These are phyloP conservation scores for Besnoitia besnoiti DNA, from an alignment of 169 alveolate genomes.

Conservation along the genomic window DNA sequence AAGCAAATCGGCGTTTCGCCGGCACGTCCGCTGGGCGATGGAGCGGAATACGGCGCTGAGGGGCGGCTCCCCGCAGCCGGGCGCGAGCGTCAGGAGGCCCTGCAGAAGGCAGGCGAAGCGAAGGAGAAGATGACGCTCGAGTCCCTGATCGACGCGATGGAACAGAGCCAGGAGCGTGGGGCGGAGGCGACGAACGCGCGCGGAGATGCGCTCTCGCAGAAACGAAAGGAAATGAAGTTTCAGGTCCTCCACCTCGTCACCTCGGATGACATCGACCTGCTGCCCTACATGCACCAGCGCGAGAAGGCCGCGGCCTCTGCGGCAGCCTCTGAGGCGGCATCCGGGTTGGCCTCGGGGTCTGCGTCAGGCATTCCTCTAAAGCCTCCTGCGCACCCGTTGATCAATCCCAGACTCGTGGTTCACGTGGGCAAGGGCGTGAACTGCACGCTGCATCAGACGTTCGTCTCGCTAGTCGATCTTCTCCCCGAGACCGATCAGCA, in stretches of 20 bases:
- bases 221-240: background rate
- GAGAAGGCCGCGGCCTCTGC: background rate
- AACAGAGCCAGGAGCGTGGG: background rate
- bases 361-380: background rate
- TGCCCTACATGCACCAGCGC: background rate
- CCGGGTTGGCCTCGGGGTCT: background rate
- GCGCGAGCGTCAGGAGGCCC: too few relatives aligned
- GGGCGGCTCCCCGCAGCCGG: too few relatives aligned
- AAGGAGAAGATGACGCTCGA: constrained; percentile 4
- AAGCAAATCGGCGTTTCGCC: background rate
- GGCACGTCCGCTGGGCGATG: too few relatives aligned
- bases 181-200: background rate
- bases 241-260: constrained; percentile 48
- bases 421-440: constrained; percentile 72
- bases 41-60: too few relatives aligned
- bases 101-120: too few relatives aligned
- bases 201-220: background rate
- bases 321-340: background rate
- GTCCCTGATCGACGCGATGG: background rate
- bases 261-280: constrained; percentile 35
- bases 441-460: constrained; percentile 73
- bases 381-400: constrained; percentile 50
- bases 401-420: constrained; percentile 72
- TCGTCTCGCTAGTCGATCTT: constrained; percentile 46
- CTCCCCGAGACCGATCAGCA: constrained; percentile 23